These are phyloP conservation scores for Botryotinia calthae DNA, from an alignment of 2,329 filamentous ascomycete genomes.

Conservation along the genomic window DNA sequence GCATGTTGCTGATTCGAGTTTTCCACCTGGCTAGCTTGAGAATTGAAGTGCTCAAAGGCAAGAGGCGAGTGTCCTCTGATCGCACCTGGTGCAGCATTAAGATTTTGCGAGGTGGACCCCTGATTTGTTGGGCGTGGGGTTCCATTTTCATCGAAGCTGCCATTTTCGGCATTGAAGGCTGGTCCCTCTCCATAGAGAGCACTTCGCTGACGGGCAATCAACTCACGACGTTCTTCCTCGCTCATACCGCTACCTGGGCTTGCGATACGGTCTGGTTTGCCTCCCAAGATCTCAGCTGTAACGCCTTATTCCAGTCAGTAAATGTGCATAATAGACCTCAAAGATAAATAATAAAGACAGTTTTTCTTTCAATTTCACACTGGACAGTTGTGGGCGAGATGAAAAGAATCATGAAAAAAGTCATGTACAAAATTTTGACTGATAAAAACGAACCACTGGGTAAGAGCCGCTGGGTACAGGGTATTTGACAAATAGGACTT, in stretches of 20 bases:
- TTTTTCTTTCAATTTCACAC: conserved; percentile 40
- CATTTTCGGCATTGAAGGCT: conserved; percentile 61
- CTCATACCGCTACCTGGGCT: conserved; percentile 80
- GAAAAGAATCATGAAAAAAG: conserved; percentile 29
- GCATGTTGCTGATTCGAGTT: conserved; percentile 38
- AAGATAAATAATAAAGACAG: conserved; percentile 5
- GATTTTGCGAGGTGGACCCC: conserved; percentile 57
- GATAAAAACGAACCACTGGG: conserved; percentile 27
- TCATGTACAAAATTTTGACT: conserved; percentile 40
- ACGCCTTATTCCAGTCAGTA: conserved; percentile 50
- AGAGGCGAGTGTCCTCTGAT: conserved; percentile 77
- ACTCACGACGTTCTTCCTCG: conserved; percentile 91
- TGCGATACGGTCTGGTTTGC: conserved; percentile 82
- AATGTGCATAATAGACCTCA: conserved; percentile 32
- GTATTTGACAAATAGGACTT: conserved; percentile 43
- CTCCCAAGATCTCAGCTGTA: conserved; percentile 62
- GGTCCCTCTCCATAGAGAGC: conserved; percentile 81
- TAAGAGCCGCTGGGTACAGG: conserved; percentile 37
- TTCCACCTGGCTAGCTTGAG: conserved; percentile 37
- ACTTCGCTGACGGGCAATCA: conserved; percentile 93
- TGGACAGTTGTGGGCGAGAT: conserved; percentile 37
- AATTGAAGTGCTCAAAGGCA: conserved; percentile 67
- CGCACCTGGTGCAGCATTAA: conserved; percentile 56
- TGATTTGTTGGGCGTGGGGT: conserved; percentile 63
- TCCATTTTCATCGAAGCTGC: conserved; percentile 66